Evolutionary conservation across 2,329 filamentous ascomycete species (phyloP), one percentile per base, ranked within the genome.

Genomic region (Raffaelea albimanens): DNA sequence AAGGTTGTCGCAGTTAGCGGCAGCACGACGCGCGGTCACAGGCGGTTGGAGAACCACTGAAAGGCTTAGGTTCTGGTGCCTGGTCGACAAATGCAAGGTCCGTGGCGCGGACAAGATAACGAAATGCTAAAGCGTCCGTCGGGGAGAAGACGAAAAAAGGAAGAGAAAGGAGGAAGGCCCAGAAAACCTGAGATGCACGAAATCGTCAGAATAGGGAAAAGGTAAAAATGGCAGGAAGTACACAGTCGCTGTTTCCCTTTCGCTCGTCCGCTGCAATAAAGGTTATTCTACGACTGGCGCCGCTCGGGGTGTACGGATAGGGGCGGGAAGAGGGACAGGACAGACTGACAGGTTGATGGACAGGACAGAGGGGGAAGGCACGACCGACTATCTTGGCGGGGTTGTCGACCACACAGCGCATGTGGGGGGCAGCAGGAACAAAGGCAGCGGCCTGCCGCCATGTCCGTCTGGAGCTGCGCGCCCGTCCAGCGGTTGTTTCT

Each of bases 231-330:
- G 8, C 7, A 7, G 13, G 25, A 43, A 23, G 21, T 22, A 16
- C 9, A 9, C 9, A 40, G 18, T 18, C 38, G 10, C 11, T 11
- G 10, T 40, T 19, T 40, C 38, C 44, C n/a, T 36, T 36, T 18
- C 19, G 4, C 9, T 43, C 23, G 21, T 19, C 8, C n/a, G n/a
- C n/a, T n/a, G n/a, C n/a, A n/a, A n/a, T n/a, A n/a, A n/a, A n/a
- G n/a, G n/a, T n/a, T n/a, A n/a, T n/a, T n/a, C n/a, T n/a, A n/a
- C n/a, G n/a, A n/a, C n/a, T n/a, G n/a, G n/a, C n/a, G n/a, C 21
- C 36, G 36, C 16, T 41, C 22, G 19, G 41, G 44, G 41, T n/a
- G n/a, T 19, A 48, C 47, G 47, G 47, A 49, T 49, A 49, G 13
- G 19, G 43, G 40, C 38, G 43, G 47, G 43, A 42, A 38, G 16